These are phyloP conservation scores for Kickxella alabastrina DNA, from an alignment of 192 early-diverging fungal species.

Conservation along the genomic window DNA sequence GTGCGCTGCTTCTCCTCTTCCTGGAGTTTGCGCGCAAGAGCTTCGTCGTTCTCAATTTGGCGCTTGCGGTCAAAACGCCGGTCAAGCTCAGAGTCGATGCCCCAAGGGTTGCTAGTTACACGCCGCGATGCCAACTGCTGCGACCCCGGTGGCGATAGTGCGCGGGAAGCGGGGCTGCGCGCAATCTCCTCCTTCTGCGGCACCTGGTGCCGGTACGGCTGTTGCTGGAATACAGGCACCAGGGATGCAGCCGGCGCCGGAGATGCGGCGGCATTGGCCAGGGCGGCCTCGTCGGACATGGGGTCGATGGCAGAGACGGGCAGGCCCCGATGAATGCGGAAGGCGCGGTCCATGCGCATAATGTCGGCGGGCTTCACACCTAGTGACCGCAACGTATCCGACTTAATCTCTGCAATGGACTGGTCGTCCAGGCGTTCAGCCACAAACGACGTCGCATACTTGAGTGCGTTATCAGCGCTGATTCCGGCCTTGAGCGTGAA, in stretches of 20 bases:
- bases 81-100: constrained; percentile 47
- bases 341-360: constrained; percentile 63
- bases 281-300: not conserved
- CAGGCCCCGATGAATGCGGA: constrained; percentile 46
- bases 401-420: constrained; percentile 70
- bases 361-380: constrained; percentile 86
- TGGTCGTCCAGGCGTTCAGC: constrained; percentile 81
- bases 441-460: constrained; percentile 82
- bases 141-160: constrained; percentile 27
- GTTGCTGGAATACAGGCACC: not conserved
- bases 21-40: constrained; percentile 77
- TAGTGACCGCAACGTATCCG: constrained; percentile 68
- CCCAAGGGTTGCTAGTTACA: constrained; percentile 43
- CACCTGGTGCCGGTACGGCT: constrained; percentile 40
- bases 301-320: constrained; percentile 9
- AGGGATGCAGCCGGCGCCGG: not conserved
- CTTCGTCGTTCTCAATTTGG: constrained; percentile 77
- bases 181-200: constrained; percentile 27
- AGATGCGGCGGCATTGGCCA: not conserved
- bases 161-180: constrained; percentile 20
- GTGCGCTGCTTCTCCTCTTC: constrained; percentile 53
- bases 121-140: constrained; percentile 10
- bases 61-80: constrained; percentile 38
- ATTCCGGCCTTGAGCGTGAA: constrained; percentile 78
- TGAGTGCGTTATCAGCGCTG: constrained; percentile 68